phyloP scores from a whole-genome alignment of 495 filamentous ascomycete species.

The Lasiosphaeria miniovina region DNA sequence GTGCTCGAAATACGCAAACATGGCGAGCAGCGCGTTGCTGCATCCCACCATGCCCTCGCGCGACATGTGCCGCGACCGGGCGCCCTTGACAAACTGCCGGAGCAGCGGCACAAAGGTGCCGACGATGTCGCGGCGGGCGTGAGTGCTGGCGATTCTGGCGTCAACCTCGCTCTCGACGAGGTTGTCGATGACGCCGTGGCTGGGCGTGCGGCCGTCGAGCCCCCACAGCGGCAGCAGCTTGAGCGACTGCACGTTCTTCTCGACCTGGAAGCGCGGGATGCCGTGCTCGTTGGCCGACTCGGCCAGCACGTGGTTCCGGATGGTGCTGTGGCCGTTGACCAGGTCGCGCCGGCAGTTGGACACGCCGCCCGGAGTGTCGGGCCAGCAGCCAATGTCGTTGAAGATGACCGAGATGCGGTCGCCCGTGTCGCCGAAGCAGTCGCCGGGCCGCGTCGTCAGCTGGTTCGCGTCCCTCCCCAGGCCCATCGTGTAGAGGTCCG shows the following conservation, averaged over 20 bases:
- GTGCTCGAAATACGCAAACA: conserved; percentile 30
- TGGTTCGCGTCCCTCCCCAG: conserved; percentile 56
- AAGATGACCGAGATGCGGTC: conserved; percentile 60
- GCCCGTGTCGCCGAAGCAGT: conserved; percentile 47
- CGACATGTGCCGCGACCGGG: conserved; percentile 22
- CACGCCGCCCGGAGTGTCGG: conserved; percentile 64
- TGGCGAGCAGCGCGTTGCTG: conserved; percentile 24
- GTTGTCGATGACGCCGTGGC: conserved; percentile 62
- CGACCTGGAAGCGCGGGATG: conserved; percentile 63
- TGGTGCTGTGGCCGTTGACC: conserved; percentile 60
- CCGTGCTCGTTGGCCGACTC: conserved; percentile 66
- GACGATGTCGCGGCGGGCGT: conserved; percentile 50
- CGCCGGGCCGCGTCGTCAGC: conserved; percentile 41
- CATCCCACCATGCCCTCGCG: conserved; percentile 20
- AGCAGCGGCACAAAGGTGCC: conserved; percentile 62
- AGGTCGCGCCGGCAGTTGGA: conserved; percentile 66
- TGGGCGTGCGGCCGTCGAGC: conserved; percentile 60
- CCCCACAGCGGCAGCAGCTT: conserved; percentile 68
- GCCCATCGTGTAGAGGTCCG: conserved; percentile 62
- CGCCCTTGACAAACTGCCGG: conserved; percentile 52
- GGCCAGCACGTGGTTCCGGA: conserved; percentile 65
- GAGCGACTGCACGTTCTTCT: conserved; percentile 62
- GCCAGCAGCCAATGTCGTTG: conserved; percentile 64
- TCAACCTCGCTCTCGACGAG: conserved; percentile 61
- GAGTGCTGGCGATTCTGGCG: conserved; percentile 49